Evolutionary conservation across 495 filamentous ascomycete genomes (phyloP), one percentile per base, ranked within the genome.

Genomic region (Neurospora sp.): DNA sequence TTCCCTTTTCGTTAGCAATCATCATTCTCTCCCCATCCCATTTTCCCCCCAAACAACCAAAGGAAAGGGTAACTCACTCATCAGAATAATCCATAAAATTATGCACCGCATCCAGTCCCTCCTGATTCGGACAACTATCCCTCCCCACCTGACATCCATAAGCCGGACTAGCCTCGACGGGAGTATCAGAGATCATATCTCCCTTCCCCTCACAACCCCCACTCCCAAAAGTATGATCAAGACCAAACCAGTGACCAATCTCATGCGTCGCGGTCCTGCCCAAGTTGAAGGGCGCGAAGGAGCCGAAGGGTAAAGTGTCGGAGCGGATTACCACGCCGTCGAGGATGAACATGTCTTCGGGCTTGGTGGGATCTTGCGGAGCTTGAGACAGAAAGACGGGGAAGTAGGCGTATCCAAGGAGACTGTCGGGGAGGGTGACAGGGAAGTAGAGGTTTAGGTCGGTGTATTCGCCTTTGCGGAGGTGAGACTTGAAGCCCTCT

Each of bases 231-330:
- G 83, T 85, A 76, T 89, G 87, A 72, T 82, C 78, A 69, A 88
- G 80, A 37, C 86, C 85, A 23, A 88, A 77, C 85, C 86, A 88
- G 76, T 88, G 87, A 6, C 86, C 86, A 37, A 85, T 83, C 78
- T 88, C 87, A 74, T 89, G 87, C 42, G 85, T 85, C 14, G 84
- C 84, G 14, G 87, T 88, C 69, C 76, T 82, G 72, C 87, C 87
- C 39, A 79, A 66, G 77, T 86, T 82, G 31, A 35, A 66, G 0
- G 54, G 54, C 1, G 54, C 27, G 2, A 16, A 66, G 76, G 83
- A 86, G 38, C 79, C 79, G 8, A 38, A 69, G 5, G 54, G 72
- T 3, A 73, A 38, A 10, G 72, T 73, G 0, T 18, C 14, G 31
- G 40, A 31, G 3, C 39, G 62, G 0, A 70, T 46, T 0, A 71